phyloP scores from a whole-genome alignment of 345 rosid species.

The Citrus sinensis region DNA sequence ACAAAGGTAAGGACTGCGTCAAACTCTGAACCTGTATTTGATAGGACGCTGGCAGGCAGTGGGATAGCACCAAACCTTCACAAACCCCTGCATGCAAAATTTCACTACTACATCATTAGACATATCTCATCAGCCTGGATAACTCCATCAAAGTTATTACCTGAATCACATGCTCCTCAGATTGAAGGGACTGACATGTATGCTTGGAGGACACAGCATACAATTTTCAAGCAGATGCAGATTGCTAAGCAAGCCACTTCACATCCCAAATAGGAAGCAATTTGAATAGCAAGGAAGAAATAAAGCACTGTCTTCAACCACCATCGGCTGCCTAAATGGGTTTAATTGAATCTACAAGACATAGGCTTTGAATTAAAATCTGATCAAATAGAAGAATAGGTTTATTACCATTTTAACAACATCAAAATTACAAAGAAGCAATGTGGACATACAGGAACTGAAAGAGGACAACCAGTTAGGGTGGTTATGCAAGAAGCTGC shows the following conservation, averaged over 20 bases:
- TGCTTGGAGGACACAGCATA: neutral
- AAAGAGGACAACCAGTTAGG: conserved; percentile 46
- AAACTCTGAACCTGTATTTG: neutral
- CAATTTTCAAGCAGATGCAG: neutral
- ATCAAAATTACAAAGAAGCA: neutral
- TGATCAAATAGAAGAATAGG: conserved; percentile 7
- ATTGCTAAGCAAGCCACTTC: neutral
- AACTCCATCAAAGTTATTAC: neutral
- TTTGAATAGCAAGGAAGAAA: conserved; percentile 89
- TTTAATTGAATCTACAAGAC: conserved; percentile 66
- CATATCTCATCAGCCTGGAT: neutral
- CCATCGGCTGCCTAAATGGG: conserved; percentile 96
- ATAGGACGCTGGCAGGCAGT: neutral
- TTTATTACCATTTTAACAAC: neutral
- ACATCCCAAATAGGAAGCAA: conserved; percentile 74
- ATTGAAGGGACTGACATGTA: neutral
- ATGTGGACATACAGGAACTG: conserved; percentile 42
- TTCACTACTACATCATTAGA: neutral
- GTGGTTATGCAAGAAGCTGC: conserved; percentile 61
- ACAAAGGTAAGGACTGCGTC: neutral
- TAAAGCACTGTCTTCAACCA: conserved; percentile 63
- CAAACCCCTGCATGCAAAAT: neutral
- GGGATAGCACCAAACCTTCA: neutral
- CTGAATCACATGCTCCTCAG: neutral
- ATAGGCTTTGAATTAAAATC: conserved; percentile 8